Conservation (phyloP, 2,329 filamentous ascomycete species). For the Penicillium janthinellum region DNA sequence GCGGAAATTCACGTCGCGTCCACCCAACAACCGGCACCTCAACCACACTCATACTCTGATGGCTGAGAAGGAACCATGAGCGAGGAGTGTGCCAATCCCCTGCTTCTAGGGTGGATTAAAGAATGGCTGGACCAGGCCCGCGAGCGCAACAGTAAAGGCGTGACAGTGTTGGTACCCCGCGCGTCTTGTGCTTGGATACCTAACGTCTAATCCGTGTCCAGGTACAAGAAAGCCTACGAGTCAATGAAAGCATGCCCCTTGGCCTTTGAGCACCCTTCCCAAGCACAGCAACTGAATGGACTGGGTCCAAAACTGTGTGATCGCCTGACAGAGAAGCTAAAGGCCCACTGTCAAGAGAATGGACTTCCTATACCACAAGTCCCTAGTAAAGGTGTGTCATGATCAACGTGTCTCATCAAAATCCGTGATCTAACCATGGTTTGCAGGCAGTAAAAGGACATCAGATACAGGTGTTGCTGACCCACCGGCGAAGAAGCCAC, state of each 20-base stretch:
- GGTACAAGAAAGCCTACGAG: conserved; percentile 74
- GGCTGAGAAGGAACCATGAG: conserved; percentile 31
- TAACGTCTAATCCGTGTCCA: conserved; percentile 31
- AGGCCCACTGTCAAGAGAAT: conserved; percentile 64
- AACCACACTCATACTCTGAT: conserved; percentile 1
- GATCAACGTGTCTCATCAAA: background rate
- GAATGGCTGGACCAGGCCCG: conserved; percentile 73
- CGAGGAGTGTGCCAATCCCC: conserved; percentile 64
- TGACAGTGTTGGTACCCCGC: conserved; percentile 49
- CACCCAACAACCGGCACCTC: background rate
- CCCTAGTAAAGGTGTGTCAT: conserved; percentile 47
- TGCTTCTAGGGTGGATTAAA: conserved; percentile 72
- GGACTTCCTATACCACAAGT: conserved; percentile 68
- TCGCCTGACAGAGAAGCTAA: conserved; percentile 62
- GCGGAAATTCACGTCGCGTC: conserved; percentile 22
- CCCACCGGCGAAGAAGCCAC: conserved; percentile 57
- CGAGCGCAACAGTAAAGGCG: conserved; percentile 69
- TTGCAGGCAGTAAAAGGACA: conserved; percentile 31
- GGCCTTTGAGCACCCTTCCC: conserved; percentile 69
- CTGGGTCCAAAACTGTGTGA: conserved; percentile 73
- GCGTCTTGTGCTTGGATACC: background rate
- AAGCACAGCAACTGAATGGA: conserved; percentile 72
- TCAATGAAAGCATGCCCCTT: conserved; percentile 75
- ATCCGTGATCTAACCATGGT: conserved; percentile 13
- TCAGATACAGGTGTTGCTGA: conserved; percentile 34